A percentile compares a stretch with the other conserved stretches of the same genome.
Conservation (phyloP, 2,329 filamentous ascomycete genomes). For the Fusarium annulatum region DNA sequence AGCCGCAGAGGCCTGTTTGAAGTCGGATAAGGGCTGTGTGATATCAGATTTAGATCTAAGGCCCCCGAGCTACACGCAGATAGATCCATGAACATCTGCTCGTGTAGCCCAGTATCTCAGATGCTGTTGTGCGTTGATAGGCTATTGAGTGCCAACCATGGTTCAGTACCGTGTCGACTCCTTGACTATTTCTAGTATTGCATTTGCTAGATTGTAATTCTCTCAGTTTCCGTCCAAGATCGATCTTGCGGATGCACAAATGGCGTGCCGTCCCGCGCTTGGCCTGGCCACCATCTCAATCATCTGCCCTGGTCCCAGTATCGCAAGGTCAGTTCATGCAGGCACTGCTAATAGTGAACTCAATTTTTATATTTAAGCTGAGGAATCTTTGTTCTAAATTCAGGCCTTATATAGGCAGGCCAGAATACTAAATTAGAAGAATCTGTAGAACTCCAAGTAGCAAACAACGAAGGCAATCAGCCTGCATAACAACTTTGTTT, state of each 20-base stretch:
- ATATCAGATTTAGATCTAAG: not conserved
- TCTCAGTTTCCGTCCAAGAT: conserved; percentile 3
- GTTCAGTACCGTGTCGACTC: not conserved
- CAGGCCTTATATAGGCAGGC: not conserved
- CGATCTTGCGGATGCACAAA: conserved; percentile 32
- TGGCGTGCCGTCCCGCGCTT: conserved; percentile 37
- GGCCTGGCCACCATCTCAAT: conserved; percentile 34
- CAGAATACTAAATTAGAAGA: not conserved
- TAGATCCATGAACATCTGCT: not conserved
- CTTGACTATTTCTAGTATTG: not conserved
- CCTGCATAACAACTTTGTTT: not conserved
- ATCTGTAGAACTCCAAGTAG: not conserved
- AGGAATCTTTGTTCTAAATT: not conserved
- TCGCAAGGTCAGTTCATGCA: conserved; percentile 39
- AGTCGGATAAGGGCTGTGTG: not conserved
- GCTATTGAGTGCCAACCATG: conserved; percentile 3
- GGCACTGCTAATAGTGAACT: conserved; percentile 14
- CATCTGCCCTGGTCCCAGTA: conserved; percentile 35
- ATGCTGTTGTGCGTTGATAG: not conserved
- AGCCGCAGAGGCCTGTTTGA: not conserved
- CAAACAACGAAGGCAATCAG: not conserved
- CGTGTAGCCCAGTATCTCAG: not conserved
- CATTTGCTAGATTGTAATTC: not conserved
- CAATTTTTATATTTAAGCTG: not conserved
- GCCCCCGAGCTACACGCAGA: not conserved